Evolutionary conservation across 495 filamentous ascomycete species (phyloP), one percentile per base, ranked within the genome.

Genomic region (Aspergillus sparsus): DNA sequence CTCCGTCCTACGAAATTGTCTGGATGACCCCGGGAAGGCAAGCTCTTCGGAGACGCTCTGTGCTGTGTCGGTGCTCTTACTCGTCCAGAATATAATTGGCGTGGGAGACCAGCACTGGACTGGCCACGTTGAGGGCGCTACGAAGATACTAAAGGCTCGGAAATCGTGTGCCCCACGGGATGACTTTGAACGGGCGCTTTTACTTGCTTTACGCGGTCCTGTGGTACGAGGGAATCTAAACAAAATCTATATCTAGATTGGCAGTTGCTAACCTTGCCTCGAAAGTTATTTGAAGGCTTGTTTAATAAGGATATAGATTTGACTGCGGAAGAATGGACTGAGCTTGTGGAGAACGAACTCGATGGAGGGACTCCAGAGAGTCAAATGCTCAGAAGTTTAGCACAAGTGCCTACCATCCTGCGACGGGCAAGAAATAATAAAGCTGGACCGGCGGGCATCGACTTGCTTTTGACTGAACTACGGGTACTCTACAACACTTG

Each of bases 51-150:
- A 74, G 42, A 81, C 80, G 15, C 63, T 83, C 5, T 74, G 74
- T 49, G 75, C 80, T 1, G 74, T 82, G 0, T 76, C 74, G 66
- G 15, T 83, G 12, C 49, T 80, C 7, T 53, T 78, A 41, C 66
- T 80, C 8, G 74, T 71, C 50, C 70, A 78, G 57, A 50, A 59
- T 47, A 16, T 59, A 6, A 18, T 53, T 34, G 57, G 57, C 15
- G 32, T 39, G 12, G n/a, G 15, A 6, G 49, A 59, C 6, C 2
- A 3, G 27, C 13, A 42, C 37, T 59, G 49, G 49, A 53, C 57
- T 21, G 76, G 76, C 13, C 78, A 81, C 66, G 67, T 69, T 6
- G 69, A 76, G 61, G 77, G 77, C 7, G 77, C 76, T 3, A 68
- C 71, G 0, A 67, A 68, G 37, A 75, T 81, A 7, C 67, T 81